Evolutionary conservation across 2,329 filamentous ascomycete genomes (phyloP).

Genomic region (Fusarium falciforme): DNA sequence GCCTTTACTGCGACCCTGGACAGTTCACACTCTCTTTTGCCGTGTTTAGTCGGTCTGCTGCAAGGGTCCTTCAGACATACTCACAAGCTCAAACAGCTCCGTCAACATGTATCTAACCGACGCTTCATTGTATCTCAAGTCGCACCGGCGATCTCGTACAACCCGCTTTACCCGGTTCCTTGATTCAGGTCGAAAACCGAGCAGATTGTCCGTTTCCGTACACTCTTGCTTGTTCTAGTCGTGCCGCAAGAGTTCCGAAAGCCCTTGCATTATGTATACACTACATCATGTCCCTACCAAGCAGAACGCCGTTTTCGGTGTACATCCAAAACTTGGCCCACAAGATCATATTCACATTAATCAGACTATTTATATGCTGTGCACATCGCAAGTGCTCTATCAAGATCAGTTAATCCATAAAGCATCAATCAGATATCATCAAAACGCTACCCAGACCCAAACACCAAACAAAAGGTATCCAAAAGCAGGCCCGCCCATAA

Average conservation of each 20-base stretch:
- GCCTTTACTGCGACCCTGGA: background rate
- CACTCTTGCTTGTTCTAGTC: background rate
- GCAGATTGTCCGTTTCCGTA: background rate
- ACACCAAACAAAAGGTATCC: slow-evolving; percentile 3
- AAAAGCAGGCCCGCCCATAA: background rate
- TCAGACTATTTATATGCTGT: background rate
- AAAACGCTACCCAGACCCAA: background rate
- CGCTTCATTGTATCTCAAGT: slow-evolving; percentile 3
- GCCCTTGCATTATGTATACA: background rate
- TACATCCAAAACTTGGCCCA: background rate
- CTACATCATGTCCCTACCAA: background rate
- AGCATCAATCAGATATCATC: background rate
- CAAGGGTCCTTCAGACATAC: background rate
- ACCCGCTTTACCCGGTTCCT: slow-evolving; percentile 11
- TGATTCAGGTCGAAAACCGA: background rate
- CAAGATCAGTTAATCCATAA: background rate
- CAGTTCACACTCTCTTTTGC: background rate
- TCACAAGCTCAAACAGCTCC: background rate
- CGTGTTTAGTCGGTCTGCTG: background rate
- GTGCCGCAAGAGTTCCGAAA: background rate
- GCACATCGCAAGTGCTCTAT: background rate
- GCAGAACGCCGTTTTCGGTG: background rate
- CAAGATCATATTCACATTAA: background rate
- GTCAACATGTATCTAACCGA: slow-evolving; percentile 12
- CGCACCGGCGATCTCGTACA: slow-evolving; percentile 17